Base-by-base conservation (phyloP, 495 filamentous ascomycete species). In the Aspergillus coremiiformis region DNA sequence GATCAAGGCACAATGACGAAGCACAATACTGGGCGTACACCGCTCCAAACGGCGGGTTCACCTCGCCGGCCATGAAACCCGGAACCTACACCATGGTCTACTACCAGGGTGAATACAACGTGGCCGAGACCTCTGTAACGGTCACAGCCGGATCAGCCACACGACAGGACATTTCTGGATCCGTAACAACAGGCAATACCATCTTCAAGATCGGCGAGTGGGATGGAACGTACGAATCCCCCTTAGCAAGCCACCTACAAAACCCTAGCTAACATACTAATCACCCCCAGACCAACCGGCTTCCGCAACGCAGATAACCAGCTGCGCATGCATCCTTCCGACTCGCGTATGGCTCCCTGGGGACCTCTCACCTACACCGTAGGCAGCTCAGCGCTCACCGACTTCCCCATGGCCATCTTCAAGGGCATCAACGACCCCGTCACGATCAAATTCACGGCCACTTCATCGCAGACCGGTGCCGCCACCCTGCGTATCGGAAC, bases 371-470 rank as follows among this genome's bases (percentile, higher is more conserved):
- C 81, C 2, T 84, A 82, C 62, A 83, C 78, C 6, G 73, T 81
- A 17, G 83, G 81, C 17, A 70, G 68, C 19, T 78, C 74, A 5
- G 51, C 64, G 5, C 59, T 78, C 3, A 59, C 59, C 1, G 71
- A 77, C 35, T 83, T 85, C 64, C 83, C 83, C 9, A 85, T 86
- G 83, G 83, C 81, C 0, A 56, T 83, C 30, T 82, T 84, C 70
- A 79, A 84, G 63, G 64, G 58, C 47, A 74, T 81, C 15, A 85
- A 85, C 63, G 76, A 74, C 47, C 80, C 81, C 0, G 69, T 83
- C 14, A 85, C 76, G 0, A 85, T 86, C 63, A 72, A 68, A 23
- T 81, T 85, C 58, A 82, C 74, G 5, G 68, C 84, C 0, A 68
- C 63, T 0, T 71, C 77, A 14, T 66, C 70, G 0, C 72, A 77